phyloP scores from a whole-genome alignment of 768 basidiomycete genomes.

The Cystofilobasidium capitatum region DNA sequence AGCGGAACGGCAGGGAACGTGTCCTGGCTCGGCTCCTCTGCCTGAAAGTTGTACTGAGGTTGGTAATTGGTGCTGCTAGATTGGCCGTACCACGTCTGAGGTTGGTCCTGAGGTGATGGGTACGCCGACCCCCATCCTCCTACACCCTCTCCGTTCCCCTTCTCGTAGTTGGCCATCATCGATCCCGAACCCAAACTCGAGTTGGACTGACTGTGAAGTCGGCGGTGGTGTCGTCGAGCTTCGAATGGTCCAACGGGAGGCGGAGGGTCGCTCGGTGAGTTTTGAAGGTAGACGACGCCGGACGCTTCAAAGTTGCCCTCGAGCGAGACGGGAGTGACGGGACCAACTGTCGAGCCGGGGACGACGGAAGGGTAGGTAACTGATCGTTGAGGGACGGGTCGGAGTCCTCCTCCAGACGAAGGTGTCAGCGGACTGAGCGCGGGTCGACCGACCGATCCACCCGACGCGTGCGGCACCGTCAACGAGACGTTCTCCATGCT shows the following conservation, averaged over 20 bases:
- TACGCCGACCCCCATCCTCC: not conserved
- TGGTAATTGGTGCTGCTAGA: not conserved
- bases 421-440: constrained; percentile 4
- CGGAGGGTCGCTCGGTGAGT: not conserved
- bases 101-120: not conserved
- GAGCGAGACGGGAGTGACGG: not conserved
- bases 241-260: not conserved
- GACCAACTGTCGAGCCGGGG: not conserved
- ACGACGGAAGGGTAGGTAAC: not conserved
- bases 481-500: constrained; percentile 8
- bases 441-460: not conserved
- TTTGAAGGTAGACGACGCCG: not conserved
- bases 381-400: not conserved
- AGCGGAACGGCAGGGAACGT: too few relatives aligned
- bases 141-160: not conserved
- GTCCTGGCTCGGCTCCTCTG: not conserved
- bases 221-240: not conserved
- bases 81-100: not conserved
- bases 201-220: constrained; percentile 11
- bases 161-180: not conserved
- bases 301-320: not conserved
- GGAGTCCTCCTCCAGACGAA: not conserved
- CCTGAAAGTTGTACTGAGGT: not conserved
- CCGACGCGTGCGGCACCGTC: not conserved
- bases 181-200: not conserved